Conservation (phyloP, 1,139 yeast species). For the Scheffersomyces parashehatae region DNA sequence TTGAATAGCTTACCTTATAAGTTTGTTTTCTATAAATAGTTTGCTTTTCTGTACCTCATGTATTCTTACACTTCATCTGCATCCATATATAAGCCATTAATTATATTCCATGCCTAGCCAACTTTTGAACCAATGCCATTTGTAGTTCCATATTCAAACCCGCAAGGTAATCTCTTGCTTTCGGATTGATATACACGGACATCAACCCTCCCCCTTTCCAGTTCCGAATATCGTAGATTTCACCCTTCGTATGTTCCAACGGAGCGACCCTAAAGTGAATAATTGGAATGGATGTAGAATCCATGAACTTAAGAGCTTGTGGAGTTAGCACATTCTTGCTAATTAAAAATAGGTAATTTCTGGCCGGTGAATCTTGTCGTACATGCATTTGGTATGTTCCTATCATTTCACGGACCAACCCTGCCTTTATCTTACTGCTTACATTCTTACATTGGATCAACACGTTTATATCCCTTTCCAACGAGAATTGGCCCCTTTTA, state of each 20-base stretch:
- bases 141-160: constrained; percentile 39
- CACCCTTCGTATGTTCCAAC: constrained; percentile 32
- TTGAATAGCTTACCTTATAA: no score
- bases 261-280: constrained; percentile 29
- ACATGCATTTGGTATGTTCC: constrained; percentile 55
- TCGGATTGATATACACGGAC: constrained; percentile 47
- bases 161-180: constrained; percentile 37
- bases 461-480: constrained; percentile 30
- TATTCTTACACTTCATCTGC: no score
- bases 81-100: no score
- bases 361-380: constrained; percentile 9
- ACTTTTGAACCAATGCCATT: constrained; percentile 13
- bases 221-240: constrained; percentile 30
- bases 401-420: constrained; percentile 55
- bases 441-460: constrained; percentile 63
- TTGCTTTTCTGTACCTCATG: no score
- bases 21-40: no score
- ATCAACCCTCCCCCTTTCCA: constrained; percentile 44
- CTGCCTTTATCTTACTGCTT: constrained; percentile 48
- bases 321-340: constrained; percentile 44
- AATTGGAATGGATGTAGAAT: constrained; percentile 55
- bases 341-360: not conserved
- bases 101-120: no score
- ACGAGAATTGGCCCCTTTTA: constrained; percentile 14
- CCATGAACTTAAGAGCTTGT: constrained; percentile 59